Evolutionary conservation across 2,329 filamentous ascomycete species (phyloP).

Genomic region (Cladosporium sp.): DNA sequence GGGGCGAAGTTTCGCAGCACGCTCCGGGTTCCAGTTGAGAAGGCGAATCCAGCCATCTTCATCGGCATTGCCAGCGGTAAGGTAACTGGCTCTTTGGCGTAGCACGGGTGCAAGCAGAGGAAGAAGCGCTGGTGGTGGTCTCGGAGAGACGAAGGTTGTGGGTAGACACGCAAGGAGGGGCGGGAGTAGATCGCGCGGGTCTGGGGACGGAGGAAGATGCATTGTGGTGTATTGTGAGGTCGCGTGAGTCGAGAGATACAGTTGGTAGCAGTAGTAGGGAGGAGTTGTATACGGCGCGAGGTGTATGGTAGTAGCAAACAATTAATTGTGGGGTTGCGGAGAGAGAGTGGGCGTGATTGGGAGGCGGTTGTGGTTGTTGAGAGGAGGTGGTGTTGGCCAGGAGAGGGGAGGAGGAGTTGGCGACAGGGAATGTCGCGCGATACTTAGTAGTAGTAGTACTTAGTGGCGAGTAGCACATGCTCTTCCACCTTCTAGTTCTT

Average conservation of each 20-base stretch:
- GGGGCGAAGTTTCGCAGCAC: conserved; percentile 56
- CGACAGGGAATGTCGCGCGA: background rate
- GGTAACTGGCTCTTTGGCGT: conserved; percentile 58
- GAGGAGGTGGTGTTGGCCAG: background rate
- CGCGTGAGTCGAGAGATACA: background rate
- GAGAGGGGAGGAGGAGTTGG: background rate
- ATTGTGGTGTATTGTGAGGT: conserved; percentile 37
- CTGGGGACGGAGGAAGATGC: conserved; percentile 51
- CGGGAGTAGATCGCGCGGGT: conserved; percentile 54
- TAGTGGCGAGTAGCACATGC: background rate
- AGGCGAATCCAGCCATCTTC: conserved; percentile 63
- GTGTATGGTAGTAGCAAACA: background rate
- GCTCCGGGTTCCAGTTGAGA: conserved; percentile 62
- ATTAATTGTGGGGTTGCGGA: background rate
- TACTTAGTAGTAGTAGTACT: background rate
- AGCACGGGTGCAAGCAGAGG: conserved; percentile 61
- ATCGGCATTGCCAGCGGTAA: conserved; percentile 51
- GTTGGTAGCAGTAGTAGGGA: background rate
- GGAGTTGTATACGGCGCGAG: background rate
- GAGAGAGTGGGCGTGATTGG: background rate
- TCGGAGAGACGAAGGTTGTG: conserved; percentile 55
- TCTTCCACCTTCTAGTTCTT: background rate
- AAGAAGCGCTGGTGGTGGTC: conserved; percentile 57
- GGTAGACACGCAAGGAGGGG: conserved; percentile 62
- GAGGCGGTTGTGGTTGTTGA: background rate